A percentile compares a stretch with the other conserved stretches of the same genome.
These are phyloP conservation scores for Trametes cinnabarina DNA, from an alignment of 768 basidiomycete genomes.

Conservation along the genomic window DNA sequence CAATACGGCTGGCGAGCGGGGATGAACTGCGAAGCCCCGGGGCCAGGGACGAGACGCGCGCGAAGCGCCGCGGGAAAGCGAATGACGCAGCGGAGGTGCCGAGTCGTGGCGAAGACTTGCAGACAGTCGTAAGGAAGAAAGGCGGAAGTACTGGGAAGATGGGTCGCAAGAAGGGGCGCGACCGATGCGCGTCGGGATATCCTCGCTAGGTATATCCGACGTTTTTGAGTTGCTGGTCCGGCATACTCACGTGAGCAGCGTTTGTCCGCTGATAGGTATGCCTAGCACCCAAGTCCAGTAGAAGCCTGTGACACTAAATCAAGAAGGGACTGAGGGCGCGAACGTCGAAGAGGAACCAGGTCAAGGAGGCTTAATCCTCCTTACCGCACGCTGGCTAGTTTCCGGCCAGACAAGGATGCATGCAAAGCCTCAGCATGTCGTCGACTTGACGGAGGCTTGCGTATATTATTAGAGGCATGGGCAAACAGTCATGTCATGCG, in stretches of 20 bases:
- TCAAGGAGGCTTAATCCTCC: no score
- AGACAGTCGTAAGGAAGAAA: not conserved
- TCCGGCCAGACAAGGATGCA: no score
- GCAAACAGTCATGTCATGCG: not conserved
- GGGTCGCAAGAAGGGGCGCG: not conserved
- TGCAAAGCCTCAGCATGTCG: not conserved
- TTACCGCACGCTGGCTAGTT: no score
- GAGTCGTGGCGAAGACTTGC: not conserved
- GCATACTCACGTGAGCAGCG: not conserved
- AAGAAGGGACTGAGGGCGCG: no score
- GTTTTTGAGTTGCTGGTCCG: constrained; percentile 3
- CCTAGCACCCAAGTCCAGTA: not conserved
- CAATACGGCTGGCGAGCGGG: not conserved
- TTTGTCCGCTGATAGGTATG: not conserved
- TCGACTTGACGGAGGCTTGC: not conserved
- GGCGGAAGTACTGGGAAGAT: not conserved
- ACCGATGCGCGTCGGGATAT: constrained; percentile 14
- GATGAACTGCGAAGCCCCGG: constrained; percentile 13
- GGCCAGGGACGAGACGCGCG: constrained; percentile 6
- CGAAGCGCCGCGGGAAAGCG: not conserved
- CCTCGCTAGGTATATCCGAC: constrained; percentile 20
- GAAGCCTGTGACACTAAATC: no score
- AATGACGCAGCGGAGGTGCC: constrained; percentile 3
- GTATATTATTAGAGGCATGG: not conserved
- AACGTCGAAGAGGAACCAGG: no score